These are phyloP conservation scores for Viola pubescens DNA, from an alignment of 441 rosid genomes.

Conservation along the genomic window DNA sequence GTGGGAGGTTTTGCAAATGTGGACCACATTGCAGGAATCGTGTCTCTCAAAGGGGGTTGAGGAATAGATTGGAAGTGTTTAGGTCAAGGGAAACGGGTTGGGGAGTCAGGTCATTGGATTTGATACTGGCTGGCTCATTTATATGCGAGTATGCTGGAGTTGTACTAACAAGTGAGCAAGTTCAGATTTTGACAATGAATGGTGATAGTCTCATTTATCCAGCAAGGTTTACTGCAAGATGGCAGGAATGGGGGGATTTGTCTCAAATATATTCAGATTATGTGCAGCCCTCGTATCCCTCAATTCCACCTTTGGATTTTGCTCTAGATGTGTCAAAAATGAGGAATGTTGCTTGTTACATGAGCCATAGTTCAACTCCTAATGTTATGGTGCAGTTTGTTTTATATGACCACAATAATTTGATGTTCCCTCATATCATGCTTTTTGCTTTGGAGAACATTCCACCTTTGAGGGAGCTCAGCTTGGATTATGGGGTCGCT, in stretches of 20 bases:
- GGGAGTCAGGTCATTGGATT: conserved; percentile 82
- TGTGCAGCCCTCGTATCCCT: conserved; percentile 48
- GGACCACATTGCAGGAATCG: conserved; percentile 79
- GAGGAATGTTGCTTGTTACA: conserved; percentile 85
- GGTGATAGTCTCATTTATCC: conserved; percentile 83
- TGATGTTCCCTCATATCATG: conserved; percentile 80
- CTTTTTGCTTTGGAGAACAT: conserved; percentile 81
- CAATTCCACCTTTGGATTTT: conserved; percentile 69
- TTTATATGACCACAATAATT: conserved; percentile 66
- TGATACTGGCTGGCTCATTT: conserved; percentile 81
- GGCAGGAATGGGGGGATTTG: conserved; percentile 83
- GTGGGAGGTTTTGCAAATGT: conserved; percentile 68
- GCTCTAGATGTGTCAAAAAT: conserved; percentile 76
- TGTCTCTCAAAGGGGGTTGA: conserved; percentile 66
- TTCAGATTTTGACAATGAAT: conserved; percentile 64
- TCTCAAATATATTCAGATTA: conserved; percentile 43
- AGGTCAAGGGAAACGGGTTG: conserved; percentile 85
- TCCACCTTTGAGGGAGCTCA: conserved; percentile 70
- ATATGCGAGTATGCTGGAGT: conserved; percentile 89
- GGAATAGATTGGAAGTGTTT: conserved; percentile 66
- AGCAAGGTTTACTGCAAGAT: conserved; percentile 56
- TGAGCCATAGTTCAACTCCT: conserved; percentile 69
- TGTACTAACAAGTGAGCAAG: conserved; percentile 80
- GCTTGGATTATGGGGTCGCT: conserved; percentile 75
- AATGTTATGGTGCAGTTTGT: conserved; percentile 78